Evolutionary conservation across 2,329 filamentous ascomycete species (phyloP).

Genomic region (Paecilomyces niveus): DNA sequence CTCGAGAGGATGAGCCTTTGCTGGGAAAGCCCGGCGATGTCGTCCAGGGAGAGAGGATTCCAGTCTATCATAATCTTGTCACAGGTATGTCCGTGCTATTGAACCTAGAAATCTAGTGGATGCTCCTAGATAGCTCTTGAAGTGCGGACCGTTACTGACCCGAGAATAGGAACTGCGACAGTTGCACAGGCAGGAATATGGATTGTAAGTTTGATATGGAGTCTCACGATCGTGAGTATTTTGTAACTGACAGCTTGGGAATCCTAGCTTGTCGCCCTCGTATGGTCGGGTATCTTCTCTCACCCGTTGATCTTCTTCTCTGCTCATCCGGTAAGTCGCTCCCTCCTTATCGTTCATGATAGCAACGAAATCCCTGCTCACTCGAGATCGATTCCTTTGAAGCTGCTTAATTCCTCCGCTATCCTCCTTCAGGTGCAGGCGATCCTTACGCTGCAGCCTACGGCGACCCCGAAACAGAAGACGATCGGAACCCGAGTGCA

Average conservation of each 20-base stretch:
- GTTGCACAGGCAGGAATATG: slow-evolving; percentile 72
- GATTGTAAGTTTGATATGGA: slow-evolving; percentile 44
- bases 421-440: slow-evolving; percentile 71
- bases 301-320: slow-evolving; percentile 73
- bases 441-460: slow-evolving; percentile 81
- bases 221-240: background rate
- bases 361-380: background rate
- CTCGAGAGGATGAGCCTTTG: slow-evolving; percentile 60
- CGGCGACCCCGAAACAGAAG: slow-evolving; percentile 70
- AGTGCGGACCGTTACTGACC: slow-evolving; percentile 4
- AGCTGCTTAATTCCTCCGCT: slow-evolving; percentile 55
- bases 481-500: slow-evolving; percentile 56
- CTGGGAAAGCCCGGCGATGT: slow-evolving; percentile 66
- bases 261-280: slow-evolving; percentile 57
- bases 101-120: background rate
- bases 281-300: slow-evolving; percentile 72
- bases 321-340: slow-evolving; percentile 69
- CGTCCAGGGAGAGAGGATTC: slow-evolving; percentile 57
- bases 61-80: slow-evolving; percentile 64
- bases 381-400: background rate
- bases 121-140: background rate
- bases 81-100: slow-evolving; percentile 51
- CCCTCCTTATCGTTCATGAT: slow-evolving; percentile 10
- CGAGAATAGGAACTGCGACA: slow-evolving; percentile 64
- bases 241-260: slow-evolving; percentile 8